Percentiles rank a stretch among this genome's conserved stretches.
Evolutionary conservation across 306 rosid genomes (phyloP).

Genomic region (Quercus agrifolia): DNA sequence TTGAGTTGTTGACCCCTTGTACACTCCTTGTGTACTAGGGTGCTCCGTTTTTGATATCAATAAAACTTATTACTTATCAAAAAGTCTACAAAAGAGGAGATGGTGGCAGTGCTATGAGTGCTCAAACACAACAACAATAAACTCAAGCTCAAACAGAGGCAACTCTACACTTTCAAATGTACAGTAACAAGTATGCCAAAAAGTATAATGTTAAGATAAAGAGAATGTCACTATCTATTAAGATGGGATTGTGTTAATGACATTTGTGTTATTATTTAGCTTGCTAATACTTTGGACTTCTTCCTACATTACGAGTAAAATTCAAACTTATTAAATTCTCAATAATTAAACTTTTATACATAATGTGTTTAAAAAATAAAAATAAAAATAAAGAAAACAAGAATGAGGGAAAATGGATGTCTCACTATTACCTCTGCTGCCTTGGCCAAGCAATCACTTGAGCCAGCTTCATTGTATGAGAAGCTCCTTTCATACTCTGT

Average conservation of each 20-base stretch:
- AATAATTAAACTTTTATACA: background rate
- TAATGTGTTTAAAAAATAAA: background rate
- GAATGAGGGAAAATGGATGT: background rate
- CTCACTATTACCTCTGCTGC: slow-evolving; percentile 43
- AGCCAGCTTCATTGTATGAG: slow-evolving; percentile 54
- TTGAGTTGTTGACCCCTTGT: too few relatives aligned
- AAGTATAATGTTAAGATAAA: too few relatives aligned
- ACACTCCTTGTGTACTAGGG: too few relatives aligned
- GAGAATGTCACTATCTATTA: too few relatives aligned
- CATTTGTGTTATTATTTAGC: slow-evolving; percentile 27
- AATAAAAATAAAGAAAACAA: background rate
- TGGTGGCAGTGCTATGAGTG: background rate
- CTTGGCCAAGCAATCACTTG: slow-evolving; percentile 51
- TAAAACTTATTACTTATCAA: too few relatives aligned
- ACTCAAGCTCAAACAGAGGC: background rate
- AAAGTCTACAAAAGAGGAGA: background rate
- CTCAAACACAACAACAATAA: background rate
- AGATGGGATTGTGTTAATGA: slow-evolving; percentile 22
- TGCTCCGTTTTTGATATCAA: too few relatives aligned
- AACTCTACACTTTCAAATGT: background rate
- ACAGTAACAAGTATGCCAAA: background rate
- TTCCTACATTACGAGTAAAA: slow-evolving; percentile 53
- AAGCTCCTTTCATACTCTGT: slow-evolving; percentile 55
- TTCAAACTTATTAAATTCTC: background rate
- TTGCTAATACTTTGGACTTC: slow-evolving; percentile 45